Evolutionary conservation across 2,329 filamentous ascomycete genomes (phyloP).

Genomic region (Volutella citrinella): DNA sequence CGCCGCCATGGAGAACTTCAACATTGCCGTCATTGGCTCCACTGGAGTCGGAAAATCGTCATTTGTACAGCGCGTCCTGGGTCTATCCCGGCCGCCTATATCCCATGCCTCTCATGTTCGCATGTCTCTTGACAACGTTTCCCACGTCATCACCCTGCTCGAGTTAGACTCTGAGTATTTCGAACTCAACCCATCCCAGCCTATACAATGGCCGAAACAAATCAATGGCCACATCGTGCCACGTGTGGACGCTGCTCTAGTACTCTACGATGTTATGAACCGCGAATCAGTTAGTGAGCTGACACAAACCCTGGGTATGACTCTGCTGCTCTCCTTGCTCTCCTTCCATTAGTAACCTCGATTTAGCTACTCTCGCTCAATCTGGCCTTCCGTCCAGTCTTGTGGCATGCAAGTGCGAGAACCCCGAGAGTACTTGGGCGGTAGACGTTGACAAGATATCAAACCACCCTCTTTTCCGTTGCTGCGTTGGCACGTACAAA

Average conservation of each 20-base stretch:
- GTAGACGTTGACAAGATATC: constrained; percentile 66
- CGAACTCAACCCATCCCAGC: constrained; percentile 53
- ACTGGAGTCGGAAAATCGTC: constrained; percentile 66
- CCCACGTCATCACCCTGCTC: constrained; percentile 58
- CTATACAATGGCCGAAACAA: constrained; percentile 65
- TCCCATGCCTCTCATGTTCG: constrained; percentile 54
- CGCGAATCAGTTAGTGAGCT: constrained; percentile 71
- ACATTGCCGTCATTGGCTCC: constrained; percentile 65
- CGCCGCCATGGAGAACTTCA: constrained; percentile 55
- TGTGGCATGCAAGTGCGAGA: constrained; percentile 88
- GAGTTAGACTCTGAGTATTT: constrained; percentile 66
- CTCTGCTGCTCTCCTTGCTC: neutral
- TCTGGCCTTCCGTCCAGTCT: constrained; percentile 74
- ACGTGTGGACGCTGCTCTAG: constrained; percentile 75
- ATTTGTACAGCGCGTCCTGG: constrained; percentile 62
- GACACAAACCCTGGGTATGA: constrained; percentile 70
- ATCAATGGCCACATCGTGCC: constrained; percentile 70
- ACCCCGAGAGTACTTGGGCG: constrained; percentile 65
- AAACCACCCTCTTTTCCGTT: constrained; percentile 60
- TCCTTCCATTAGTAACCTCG: constrained; percentile 8
- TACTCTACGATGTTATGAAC: constrained; percentile 85
- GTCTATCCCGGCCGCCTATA: constrained; percentile 50
- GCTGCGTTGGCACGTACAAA: constrained; percentile 70
- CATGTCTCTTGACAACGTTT: constrained; percentile 55
- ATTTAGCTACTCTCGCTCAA: constrained; percentile 67